Base-by-base conservation (phyloP, 2,329 filamentous ascomycete genomes). In the Calonectria multiphialidica region DNA sequence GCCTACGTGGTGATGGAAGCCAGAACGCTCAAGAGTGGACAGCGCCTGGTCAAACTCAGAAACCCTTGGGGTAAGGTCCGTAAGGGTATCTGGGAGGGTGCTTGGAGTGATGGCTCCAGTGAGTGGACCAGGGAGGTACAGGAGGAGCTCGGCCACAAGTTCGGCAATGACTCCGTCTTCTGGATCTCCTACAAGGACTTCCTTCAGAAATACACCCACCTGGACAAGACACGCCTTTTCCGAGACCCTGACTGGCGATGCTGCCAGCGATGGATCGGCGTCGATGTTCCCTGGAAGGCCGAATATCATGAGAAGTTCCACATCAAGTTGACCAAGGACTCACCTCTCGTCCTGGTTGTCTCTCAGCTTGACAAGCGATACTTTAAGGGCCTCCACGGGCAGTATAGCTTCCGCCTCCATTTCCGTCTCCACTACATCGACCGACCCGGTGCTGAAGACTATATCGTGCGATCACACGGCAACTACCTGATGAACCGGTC, bases 161-260 rank as follows among this genome's bases (percentile, higher is more conserved):
- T 92, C 69, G 90, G 90, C 25, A 89, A 88, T 74, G 90, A 92
- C 76, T 90, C 89, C 0, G 89, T 90, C 15, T 92, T 92, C 77
- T 92, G 90, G 90, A 92, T 92, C 71, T 87, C 89, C 2, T 92
- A 91, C 77, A 86, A 89, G 63, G 91, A 93, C 76, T 84, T 93
- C 65, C 86, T 93, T 15, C 87, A 88, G 74, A 92, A 92, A 77
- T 93, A 90, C 77, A 88, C 88, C 61, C 87, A 88, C 74, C 89
- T 93, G 66, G 90, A 93, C 77, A 87, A 90, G 16, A 93, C 91
- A 0, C 86, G 91, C 1, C 87, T 93, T 21, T 93, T 93, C 80
- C 84, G 88, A 30, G 88, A 90, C 23, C 68, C 63, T 9, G 86
- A 89, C 72, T 93, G 91, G 91, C 86, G 87, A 50, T 87, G 88